Evolutionary conservation across 805 yeast genomes (phyloP).

Genomic region (Allodekkera sacchari): DNA sequence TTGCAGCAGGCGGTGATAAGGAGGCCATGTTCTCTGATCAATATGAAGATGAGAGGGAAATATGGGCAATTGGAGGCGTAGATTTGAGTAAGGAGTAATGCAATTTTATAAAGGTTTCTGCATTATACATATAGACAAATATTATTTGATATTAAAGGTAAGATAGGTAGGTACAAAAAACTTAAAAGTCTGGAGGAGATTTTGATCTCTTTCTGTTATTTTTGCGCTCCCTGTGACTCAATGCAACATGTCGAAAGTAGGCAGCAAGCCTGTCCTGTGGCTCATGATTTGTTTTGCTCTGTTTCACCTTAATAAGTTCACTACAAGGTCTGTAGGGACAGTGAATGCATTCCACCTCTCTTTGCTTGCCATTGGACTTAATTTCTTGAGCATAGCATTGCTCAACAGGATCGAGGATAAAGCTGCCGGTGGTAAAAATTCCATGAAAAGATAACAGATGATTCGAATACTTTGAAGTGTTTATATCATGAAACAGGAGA

Average conservation of each 20-base stretch:
- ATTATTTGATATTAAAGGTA: not conserved
- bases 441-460: slow-evolving; percentile 16
- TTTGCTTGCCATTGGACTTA: slow-evolving; percentile 1
- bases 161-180: not conserved
- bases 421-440: slow-evolving; percentile 12
- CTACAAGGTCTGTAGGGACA: slow-evolving; percentile 9
- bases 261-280: slow-evolving; percentile 5
- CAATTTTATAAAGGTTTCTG: not conserved
- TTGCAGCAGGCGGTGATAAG: slow-evolving; percentile 83
- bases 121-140: not conserved
- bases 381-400: slow-evolving; percentile 8
- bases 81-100: slow-evolving; percentile 29
- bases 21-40: slow-evolving; percentile 80
- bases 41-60: slow-evolving; percentile 77
- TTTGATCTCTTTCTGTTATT: slow-evolving; percentile 1
- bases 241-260: slow-evolving; percentile 11
- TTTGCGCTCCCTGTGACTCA: slow-evolving; percentile 5
- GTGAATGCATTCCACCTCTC: slow-evolving; percentile 7
- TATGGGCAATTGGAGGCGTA: slow-evolving; percentile 81
- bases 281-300: slow-evolving; percentile 1
- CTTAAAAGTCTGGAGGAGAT: not conserved
- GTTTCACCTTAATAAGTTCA: slow-evolving; percentile 5
- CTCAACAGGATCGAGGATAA: slow-evolving; percentile 6
- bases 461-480: slow-evolving; percentile 12
- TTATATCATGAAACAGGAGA: slow-evolving; percentile 11